phyloP scores from a whole-genome alignment of 83 land plant genomes.

The Diphasiastrum complanatum region DNA sequence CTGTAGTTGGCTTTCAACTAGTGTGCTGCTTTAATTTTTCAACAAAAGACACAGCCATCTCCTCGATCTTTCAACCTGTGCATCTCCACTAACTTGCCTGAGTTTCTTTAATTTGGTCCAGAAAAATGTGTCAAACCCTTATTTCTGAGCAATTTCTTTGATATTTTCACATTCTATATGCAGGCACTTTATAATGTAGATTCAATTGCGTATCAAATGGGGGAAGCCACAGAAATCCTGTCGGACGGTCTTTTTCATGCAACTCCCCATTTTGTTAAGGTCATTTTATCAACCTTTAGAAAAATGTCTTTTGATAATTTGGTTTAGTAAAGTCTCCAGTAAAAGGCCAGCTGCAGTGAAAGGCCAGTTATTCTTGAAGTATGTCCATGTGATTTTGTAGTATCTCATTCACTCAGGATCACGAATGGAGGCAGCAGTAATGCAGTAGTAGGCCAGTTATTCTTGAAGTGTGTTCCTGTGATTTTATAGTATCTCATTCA shows the following conservation, averaged over 20 bases:
- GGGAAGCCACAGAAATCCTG: slow-evolving; percentile 36
- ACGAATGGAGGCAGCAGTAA: not conserved
- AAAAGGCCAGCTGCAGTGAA: not conserved
- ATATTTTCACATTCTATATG: no score
- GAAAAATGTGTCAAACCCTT: no score
- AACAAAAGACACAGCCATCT: no score
- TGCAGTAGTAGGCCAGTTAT: not conserved
- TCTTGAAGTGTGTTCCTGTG: not conserved
- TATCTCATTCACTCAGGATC: not conserved
- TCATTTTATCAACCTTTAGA: not conserved
- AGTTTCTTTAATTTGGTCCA: no score
- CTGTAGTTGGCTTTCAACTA: no score
- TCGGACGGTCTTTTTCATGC: slow-evolving; percentile 32
- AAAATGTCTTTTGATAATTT: not conserved
- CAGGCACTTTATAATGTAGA: slow-evolving; percentile 30
- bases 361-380: not conserved
- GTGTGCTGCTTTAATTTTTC: no score
- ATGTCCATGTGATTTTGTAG: not conserved
- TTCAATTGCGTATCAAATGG: slow-evolving; percentile 36
- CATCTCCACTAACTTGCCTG: no score
- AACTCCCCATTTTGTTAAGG: slow-evolving; percentile 37
- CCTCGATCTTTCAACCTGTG: no score
- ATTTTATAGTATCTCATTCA: not conserved
- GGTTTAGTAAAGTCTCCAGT: not conserved
- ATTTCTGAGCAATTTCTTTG: no score